These are phyloP conservation scores for Datura wrightii DNA, from an alignment of 257 asterid genomes.

Conservation along the genomic window DNA sequence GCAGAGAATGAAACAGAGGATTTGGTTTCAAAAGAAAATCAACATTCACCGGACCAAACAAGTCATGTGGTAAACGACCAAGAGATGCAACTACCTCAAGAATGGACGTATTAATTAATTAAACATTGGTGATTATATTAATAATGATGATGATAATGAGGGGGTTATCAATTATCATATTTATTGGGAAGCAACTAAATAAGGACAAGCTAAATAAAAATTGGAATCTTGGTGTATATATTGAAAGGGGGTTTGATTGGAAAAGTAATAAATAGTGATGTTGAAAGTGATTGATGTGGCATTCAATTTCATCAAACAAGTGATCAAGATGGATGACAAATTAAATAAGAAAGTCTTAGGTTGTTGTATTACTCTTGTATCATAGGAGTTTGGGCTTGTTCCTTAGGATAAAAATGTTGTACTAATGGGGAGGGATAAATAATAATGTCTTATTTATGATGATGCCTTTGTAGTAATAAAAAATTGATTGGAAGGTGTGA, in stretches of 20 bases:
- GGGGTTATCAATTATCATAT: not conserved
- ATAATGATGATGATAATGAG: not conserved
- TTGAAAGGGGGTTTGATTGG: not conserved
- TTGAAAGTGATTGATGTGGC: conserved; percentile 11
- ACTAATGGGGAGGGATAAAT: not conserved
- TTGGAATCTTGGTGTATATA: conserved; percentile 23
- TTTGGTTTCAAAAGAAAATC: conserved; percentile 34
- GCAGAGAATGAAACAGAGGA: conserved; percentile 34
- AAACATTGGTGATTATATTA: not conserved
- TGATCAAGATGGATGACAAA: not conserved
- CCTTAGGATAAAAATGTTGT: not conserved
- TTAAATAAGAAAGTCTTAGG: not conserved
- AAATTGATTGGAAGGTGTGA: conserved; percentile 23
- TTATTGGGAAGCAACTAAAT: conserved; percentile 25
- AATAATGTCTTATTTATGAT: not conserved
- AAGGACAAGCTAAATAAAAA: not conserved
- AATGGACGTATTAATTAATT: conserved; percentile 45
- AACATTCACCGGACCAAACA: conserved; percentile 32
- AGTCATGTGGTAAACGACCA: conserved; percentile 13
- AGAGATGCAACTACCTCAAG: conserved; percentile 47
- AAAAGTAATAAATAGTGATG: not conserved
- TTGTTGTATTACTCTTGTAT: not conserved
- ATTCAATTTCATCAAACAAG: not conserved
- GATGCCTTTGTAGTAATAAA: not conserved
- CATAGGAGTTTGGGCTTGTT: not conserved